Percentiles rank a stretch among this genome's conserved stretches.
Evolutionary conservation across 2,329 filamentous ascomycete species (phyloP).

Genomic region (Lecanosticta acicola): DNA sequence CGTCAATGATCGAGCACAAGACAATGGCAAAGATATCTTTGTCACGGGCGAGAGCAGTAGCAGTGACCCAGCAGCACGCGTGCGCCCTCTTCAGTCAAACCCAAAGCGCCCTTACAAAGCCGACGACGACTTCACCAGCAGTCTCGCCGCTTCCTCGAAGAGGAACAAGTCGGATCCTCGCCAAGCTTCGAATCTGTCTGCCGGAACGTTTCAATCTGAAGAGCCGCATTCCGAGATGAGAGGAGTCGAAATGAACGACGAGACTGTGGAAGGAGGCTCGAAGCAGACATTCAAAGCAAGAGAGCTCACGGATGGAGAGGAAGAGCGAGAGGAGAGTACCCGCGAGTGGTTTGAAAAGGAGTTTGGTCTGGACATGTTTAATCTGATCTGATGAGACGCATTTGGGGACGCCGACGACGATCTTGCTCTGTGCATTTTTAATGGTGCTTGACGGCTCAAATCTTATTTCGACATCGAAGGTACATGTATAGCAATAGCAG

Average conservation of each 20-base stretch:
- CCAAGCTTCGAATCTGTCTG: background rate
- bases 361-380: slow-evolving; percentile 26
- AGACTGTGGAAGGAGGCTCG: no score
- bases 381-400: slow-evolving; percentile 1
- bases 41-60: slow-evolving; percentile 10
- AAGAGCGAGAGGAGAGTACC: slow-evolving; percentile 2
- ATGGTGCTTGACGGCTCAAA: no score
- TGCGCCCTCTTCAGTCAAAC: background rate
- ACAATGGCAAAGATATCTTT: slow-evolving; percentile 2
- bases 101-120: background rate
- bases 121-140: slow-evolving; percentile 3
- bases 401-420: background rate
- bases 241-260: background rate
- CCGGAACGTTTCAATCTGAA: no score
- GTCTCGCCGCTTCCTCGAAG: slow-evolving; percentile 5
- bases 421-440: no score
- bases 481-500: no score
- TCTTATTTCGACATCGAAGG: no score
- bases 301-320: background rate
- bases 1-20: background rate
- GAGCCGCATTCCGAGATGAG: background rate
- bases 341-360: slow-evolving; percentile 26
- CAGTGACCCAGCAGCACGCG: background rate
- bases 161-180: slow-evolving; percentile 4
- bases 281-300: no score